Conservation (phyloP, 306 rosid species). For the Ammopiptanthus mongolicus region DNA sequence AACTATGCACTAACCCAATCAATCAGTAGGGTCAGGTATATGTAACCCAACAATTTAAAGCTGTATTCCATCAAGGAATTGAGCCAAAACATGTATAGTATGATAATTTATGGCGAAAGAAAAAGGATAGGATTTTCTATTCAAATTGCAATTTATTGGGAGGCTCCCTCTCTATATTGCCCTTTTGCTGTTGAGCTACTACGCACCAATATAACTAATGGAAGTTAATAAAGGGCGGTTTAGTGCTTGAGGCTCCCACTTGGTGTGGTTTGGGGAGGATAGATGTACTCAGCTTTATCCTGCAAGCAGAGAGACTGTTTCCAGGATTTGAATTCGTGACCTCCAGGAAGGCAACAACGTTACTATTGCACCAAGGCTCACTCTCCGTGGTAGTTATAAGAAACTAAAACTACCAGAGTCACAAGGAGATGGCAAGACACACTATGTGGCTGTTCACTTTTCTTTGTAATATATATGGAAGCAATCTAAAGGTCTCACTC, state of each 20-base stretch:
- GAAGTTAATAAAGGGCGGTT: too few relatives aligned
- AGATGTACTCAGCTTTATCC: too few relatives aligned
- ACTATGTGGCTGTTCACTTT: constrained; percentile 11
- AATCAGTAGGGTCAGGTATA: constrained; percentile 26
- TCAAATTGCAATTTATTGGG: background rate
- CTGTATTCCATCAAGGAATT: constrained; percentile 30
- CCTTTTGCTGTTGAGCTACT: background rate
- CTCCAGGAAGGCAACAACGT: too few relatives aligned
- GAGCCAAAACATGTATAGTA: constrained; percentile 7
- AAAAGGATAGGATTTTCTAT: background rate
- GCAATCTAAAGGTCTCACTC: constrained; percentile 30
- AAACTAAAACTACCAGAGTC: background rate
- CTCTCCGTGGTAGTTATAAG: background rate
- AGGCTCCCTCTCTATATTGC: background rate
- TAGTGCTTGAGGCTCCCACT: too few relatives aligned
- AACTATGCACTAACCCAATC: constrained; percentile 31
- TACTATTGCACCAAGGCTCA: too few relatives aligned
- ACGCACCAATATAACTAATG: background rate
- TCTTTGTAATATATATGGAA: constrained; percentile 25
- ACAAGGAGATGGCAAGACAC: constrained; percentile 25
- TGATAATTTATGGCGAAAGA: background rate
- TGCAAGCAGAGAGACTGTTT: too few relatives aligned
- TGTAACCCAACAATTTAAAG: constrained; percentile 19
- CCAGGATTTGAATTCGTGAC: too few relatives aligned
- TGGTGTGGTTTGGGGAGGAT: too few relatives aligned